These are phyloP conservation scores for Arthromyces matolae DNA, from an alignment of 768 basidiomycete genomes.

Conservation along the genomic window DNA sequence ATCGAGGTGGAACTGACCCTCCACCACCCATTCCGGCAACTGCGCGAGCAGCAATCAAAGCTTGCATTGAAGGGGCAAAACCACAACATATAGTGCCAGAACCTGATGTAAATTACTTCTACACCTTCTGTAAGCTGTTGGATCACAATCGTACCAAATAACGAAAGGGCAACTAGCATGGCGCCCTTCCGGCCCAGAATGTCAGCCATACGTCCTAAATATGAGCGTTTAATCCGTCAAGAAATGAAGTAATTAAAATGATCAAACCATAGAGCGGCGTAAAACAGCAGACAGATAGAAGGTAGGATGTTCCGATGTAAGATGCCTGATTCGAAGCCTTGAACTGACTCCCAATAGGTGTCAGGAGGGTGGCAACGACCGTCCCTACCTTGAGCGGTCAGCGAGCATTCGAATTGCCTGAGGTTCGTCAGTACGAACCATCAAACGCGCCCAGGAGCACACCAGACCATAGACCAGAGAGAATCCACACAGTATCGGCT, in stretches of 20 bases:
- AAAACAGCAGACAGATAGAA: constrained; percentile 87
- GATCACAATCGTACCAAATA: constrained; percentile 61
- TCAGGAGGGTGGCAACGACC: constrained; percentile 80
- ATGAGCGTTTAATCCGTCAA: constrained; percentile 15
- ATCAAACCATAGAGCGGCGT: constrained; percentile 79
- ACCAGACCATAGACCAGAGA: constrained; percentile 76
- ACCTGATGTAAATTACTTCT: constrained; percentile 37
- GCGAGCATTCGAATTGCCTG: constrained; percentile 1
- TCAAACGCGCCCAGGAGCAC: constrained; percentile 85
- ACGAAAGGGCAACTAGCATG: constrained; percentile 75
- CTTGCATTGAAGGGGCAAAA: constrained; percentile 80
- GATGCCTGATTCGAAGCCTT: constrained; percentile 75
- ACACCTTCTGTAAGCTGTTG: constrained; percentile 1
- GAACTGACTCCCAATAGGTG: constrained; percentile 84
- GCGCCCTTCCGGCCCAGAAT: constrained; percentile 84
- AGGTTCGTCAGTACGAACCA: constrained; percentile 46
- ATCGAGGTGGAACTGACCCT: constrained; percentile 52
- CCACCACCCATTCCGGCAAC: constrained; percentile 92
- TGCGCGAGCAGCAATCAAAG: constrained; percentile 75
- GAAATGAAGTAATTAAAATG: constrained; percentile 1
- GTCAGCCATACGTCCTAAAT: constrained; percentile 74
- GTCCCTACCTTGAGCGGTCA: constrained; percentile 48
- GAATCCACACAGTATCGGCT: constrained; percentile 63
- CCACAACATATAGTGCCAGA: constrained; percentile 86
- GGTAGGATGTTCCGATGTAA: constrained; percentile 86